A percentile compares a stretch with the other conserved stretches of the same genome.
Evolutionary conservation across 2,329 filamentous ascomycete species (phyloP).

Genomic region (Fusarium sp.): DNA sequence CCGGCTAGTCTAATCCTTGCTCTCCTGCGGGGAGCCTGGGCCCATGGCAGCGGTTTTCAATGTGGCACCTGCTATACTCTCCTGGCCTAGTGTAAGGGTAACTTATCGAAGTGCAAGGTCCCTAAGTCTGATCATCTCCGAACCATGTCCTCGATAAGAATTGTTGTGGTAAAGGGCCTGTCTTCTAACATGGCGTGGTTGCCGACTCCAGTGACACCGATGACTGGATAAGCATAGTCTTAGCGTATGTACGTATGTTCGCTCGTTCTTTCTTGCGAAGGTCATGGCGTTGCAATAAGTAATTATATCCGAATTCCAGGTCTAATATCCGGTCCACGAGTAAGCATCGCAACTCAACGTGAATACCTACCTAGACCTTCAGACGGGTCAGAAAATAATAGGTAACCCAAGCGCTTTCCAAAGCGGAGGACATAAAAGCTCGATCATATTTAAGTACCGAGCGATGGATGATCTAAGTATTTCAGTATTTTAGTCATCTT

Average conservation of each 20-base stretch:
- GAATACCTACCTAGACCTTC: too few species aligned
- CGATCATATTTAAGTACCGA: too few species aligned
- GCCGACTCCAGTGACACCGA: not conserved
- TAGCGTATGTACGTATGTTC: not conserved
- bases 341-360: not conserved
- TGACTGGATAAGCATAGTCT: not conserved
- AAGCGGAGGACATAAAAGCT: too few species aligned
- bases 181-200: not conserved
- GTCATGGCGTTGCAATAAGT: not conserved
- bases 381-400: too few species aligned
- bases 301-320: not conserved
- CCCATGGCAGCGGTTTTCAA: conserved; percentile 49
- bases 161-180: not conserved
- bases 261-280: not conserved
- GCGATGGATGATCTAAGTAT: too few species aligned
- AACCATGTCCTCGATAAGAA: conserved; percentile 26
- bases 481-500: too few species aligned
- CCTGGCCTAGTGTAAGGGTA: conserved; percentile 43
- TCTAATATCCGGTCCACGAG: conserved; percentile 4
- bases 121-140: conserved; percentile 47
- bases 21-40: conserved; percentile 29
- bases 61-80: conserved; percentile 36
- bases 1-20: conserved; percentile 19
- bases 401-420: too few species aligned
- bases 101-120: conserved; percentile 39